Conservation (phyloP, 352 stramenopile species). For the Globisporangium yorkense region DNA sequence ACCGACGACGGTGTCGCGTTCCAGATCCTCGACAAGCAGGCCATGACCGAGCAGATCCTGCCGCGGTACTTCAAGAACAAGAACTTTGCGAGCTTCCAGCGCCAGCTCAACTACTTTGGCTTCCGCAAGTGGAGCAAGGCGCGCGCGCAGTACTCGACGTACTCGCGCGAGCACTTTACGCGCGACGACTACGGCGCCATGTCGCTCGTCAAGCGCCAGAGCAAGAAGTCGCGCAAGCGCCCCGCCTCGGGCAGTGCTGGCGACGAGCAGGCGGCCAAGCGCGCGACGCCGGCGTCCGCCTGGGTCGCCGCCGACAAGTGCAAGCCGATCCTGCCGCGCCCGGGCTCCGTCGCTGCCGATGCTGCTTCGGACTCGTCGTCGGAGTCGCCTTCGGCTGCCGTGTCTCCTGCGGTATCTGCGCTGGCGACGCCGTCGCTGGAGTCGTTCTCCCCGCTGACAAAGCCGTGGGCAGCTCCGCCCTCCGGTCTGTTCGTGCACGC, state of each 20-base stretch:
- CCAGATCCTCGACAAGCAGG: conserved; percentile 81
- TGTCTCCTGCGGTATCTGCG: neutral
- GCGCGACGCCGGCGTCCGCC: conserved; percentile 17
- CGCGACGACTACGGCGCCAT: conserved; percentile 83
- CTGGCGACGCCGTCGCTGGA: conserved; percentile 1
- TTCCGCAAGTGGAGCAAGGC: conserved; percentile 91
- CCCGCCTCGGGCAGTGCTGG: conserved; percentile 23
- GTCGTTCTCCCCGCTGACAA: neutral
- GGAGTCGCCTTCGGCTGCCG: neutral
- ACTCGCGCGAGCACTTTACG: conserved; percentile 77
- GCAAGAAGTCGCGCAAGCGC: conserved; percentile 80
- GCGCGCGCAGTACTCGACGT: conserved; percentile 64
- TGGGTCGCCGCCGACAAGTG: conserved; percentile 40
- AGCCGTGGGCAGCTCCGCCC: conserved; percentile 8
- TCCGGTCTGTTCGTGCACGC: conserved; percentile 13
- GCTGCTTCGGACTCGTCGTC: neutral
- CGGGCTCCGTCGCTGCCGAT: neutral
- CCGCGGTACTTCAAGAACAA: conserved; percentile 95
- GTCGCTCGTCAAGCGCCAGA: conserved; percentile 82
- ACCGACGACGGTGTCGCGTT: conserved; percentile 70
- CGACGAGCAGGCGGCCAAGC: conserved; percentile 36
- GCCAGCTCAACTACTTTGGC: conserved; percentile 94
- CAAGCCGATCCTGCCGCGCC: conserved; percentile 55
- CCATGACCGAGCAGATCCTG: conserved; percentile 86
- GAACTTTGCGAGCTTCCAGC: conserved; percentile 94